phyloP scores from a whole-genome alignment of 305 asterid species.

The Fraxinus latifolia region DNA sequence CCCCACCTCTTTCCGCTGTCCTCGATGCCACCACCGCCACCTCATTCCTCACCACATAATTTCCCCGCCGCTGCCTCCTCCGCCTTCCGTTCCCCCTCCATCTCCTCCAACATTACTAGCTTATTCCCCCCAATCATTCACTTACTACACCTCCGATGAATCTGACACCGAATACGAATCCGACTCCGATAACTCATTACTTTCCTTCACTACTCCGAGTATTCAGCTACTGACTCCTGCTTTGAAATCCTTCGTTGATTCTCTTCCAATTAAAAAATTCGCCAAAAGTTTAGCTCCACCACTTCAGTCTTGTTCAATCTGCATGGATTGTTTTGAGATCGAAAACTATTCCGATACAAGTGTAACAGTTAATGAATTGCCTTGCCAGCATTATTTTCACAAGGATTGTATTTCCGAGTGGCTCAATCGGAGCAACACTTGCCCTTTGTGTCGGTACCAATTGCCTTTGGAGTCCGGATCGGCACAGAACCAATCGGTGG shows the following conservation, averaged over 20 bases:
- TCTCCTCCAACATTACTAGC: constrained; percentile 16
- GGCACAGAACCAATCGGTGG: constrained; percentile 16
- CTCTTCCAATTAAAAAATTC: constrained; percentile 35
- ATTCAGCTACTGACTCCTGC: constrained; percentile 27
- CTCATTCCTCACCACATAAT: constrained; percentile 51
- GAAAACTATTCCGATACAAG: constrained; percentile 8
- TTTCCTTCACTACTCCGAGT: constrained; percentile 25
- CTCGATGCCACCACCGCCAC: constrained; percentile 52
- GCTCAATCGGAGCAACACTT: constrained; percentile 51
- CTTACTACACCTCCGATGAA: constrained; percentile 35
- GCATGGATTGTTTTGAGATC: constrained; percentile 51
- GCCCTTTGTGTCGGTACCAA: constrained; percentile 56
- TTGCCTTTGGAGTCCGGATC: constrained; percentile 33
- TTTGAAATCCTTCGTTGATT: constrained; percentile 33
- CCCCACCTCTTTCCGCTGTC: constrained; percentile 56
- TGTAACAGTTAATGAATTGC: constrained; percentile 34
- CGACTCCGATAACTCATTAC: constrained; percentile 37
- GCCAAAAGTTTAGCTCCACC: constrained; percentile 28
- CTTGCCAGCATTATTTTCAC: constrained; percentile 54
- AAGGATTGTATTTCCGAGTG: constrained; percentile 49
- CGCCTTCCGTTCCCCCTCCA: constrained; percentile 19
- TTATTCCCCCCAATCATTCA: constrained; percentile 11
- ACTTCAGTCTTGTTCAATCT: constrained; percentile 44
- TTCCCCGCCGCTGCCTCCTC: constrained; percentile 26
- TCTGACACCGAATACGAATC: constrained; percentile 34